Conservation (phyloP, 208 protist species). For the Crithidia acanthocephali region DNA sequence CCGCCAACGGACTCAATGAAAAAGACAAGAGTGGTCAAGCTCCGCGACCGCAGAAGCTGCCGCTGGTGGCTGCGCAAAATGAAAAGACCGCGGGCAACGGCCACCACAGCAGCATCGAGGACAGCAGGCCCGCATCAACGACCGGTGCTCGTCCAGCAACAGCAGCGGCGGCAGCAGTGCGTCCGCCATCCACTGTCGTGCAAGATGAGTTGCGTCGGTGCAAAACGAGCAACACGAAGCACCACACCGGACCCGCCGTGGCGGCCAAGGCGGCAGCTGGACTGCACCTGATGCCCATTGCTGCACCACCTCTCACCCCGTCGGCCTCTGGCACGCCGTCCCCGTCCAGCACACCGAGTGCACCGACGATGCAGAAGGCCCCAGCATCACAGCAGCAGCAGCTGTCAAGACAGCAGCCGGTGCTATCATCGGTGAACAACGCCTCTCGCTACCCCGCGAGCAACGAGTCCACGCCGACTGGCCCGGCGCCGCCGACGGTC, state of each 20-base stretch:
- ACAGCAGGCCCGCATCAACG: neutral
- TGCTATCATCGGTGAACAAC: too few species aligned
- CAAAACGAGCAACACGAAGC: neutral
- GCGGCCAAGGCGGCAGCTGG: constrained; percentile 13
- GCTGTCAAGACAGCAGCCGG: too few species aligned
- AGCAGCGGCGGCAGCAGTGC: neutral
- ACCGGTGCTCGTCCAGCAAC: neutral
- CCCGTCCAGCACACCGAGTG: neutral
- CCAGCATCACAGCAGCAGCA: neutral
- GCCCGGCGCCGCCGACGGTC: neutral
- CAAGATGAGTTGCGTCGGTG: neutral
- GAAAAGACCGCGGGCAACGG: too few species aligned
- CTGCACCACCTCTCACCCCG: neutral
- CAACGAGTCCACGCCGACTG: neutral
- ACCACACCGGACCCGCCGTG: constrained; percentile 14
- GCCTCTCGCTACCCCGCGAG: neutral
- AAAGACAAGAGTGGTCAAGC: neutral
- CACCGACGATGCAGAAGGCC: neutral
- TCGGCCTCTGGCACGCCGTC: neutral
- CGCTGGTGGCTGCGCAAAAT: neutral
- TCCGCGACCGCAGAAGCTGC: neutral
- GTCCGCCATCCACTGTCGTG: neutral
- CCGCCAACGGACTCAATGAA: neutral
- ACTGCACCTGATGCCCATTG: constrained; percentile 4
- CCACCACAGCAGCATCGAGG: neutral